A percentile compares a stretch with the other conserved stretches of the same genome.
These are phyloP conservation scores for Chalara sp. DNA, from an alignment of 2,329 filamentous ascomycete genomes.

Conservation along the genomic window DNA sequence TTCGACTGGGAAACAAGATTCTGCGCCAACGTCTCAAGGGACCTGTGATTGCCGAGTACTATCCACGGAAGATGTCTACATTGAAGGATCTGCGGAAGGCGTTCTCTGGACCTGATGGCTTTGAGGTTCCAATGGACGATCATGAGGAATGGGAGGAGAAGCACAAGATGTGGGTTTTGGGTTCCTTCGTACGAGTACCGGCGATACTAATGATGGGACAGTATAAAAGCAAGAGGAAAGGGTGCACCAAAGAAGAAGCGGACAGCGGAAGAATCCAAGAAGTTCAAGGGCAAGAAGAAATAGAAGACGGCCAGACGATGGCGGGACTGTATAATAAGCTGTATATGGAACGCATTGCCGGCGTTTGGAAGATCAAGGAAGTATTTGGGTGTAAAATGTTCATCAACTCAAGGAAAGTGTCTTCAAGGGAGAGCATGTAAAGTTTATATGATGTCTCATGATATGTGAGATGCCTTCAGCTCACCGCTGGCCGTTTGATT, in stretches of 20 bases:
- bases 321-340: constrained; percentile 8
- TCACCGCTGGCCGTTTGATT: no score
- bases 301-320: constrained; percentile 19
- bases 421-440: no score
- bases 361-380: constrained; percentile 18
- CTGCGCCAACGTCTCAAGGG: constrained; percentile 82
- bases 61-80: constrained; percentile 60
- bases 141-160: constrained; percentile 77
- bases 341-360: constrained; percentile 21
- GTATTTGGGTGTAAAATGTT: constrained; percentile 6
- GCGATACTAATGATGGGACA: constrained; percentile 31
- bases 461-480: background rate
- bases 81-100: constrained; percentile 66
- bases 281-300: constrained; percentile 39
- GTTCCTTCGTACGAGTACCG: no score
- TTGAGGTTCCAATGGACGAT: constrained; percentile 53
- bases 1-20: constrained; percentile 85
- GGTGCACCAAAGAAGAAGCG: constrained; percentile 85
- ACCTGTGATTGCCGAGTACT: constrained; percentile 79
- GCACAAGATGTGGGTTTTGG: constrained; percentile 49
- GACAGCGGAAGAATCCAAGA: constrained; percentile 42
- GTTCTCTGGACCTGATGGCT: constrained; percentile 35
- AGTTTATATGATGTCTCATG: background rate
- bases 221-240: constrained; percentile 76
- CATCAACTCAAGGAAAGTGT: constrained; percentile 4